These are phyloP conservation scores for Kondoa malvinella DNA, from an alignment of 768 basidiomycete genomes.

Conservation along the genomic window DNA sequence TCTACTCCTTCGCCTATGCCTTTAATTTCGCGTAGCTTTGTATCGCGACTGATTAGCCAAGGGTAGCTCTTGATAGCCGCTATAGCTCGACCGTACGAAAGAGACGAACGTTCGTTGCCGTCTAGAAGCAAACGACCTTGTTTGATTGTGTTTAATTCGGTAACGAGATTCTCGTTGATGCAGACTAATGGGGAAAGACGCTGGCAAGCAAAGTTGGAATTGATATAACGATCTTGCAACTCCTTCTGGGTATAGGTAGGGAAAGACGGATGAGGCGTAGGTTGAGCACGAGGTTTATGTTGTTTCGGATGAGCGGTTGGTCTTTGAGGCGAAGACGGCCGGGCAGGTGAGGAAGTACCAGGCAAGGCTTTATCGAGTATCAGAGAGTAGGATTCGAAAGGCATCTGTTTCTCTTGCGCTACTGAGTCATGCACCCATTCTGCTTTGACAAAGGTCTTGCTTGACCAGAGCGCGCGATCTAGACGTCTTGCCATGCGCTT, in stretches of 20 bases:
- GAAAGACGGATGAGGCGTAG: neutral
- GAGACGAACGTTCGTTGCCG: constrained; percentile 39
- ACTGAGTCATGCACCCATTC: constrained; percentile 2
- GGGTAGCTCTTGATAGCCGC: constrained; percentile 34
- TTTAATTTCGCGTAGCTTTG: constrained; percentile 26
- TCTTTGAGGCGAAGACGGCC: neutral
- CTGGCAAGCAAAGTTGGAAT: neutral
- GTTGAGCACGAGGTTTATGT: neutral
- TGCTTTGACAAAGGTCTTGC: neutral
- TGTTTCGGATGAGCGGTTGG: neutral
- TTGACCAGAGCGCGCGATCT: neutral
- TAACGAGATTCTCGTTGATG: constrained; percentile 17
- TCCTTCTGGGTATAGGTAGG: neutral
- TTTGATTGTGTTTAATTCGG: constrained; percentile 14
- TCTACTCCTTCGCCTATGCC: constrained; percentile 35
- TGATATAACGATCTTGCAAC: neutral
- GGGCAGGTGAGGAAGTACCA: neutral
- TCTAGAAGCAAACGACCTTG: constrained; percentile 6
- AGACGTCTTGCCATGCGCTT: neutral
- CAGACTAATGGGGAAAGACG: constrained; percentile 11
- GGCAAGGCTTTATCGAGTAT: neutral
- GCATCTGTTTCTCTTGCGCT: neutral
- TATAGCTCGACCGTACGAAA: constrained; percentile 57
- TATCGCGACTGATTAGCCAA: constrained; percentile 27
- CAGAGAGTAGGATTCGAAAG: neutral